Conservation (phyloP, 164 flowering plant genomes). For the Berberis thunbergii region DNA sequence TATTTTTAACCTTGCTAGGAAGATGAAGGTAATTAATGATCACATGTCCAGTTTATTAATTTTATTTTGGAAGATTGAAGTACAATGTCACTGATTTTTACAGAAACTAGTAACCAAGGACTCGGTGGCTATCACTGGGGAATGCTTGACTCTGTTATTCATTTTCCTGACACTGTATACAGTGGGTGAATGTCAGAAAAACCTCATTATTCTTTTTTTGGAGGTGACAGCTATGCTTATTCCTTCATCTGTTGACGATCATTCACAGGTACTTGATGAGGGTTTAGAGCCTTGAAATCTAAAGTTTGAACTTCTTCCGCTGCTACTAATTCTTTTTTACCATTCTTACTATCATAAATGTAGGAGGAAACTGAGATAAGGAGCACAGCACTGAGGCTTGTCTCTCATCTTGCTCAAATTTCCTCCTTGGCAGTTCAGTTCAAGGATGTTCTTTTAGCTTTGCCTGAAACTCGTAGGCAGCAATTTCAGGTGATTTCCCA, state of each 20-base stretch:
- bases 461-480: conserved; percentile 62
- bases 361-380: conserved; percentile 69
- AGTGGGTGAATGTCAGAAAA: conserved; percentile 43
- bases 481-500: conserved; percentile 64
- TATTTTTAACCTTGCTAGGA: conserved; percentile 34
- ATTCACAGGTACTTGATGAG: conserved; percentile 38
- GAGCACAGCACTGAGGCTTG: conserved; percentile 51
- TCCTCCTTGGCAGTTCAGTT: conserved; percentile 60
- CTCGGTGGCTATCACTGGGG: conserved; percentile 44
- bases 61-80: background rate
- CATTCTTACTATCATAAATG: background rate
- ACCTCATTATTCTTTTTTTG: conserved; percentile 55
- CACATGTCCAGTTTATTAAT: too few relatives aligned
- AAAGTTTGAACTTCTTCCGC: too few relatives aligned
- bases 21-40: conserved; percentile 37
- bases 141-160: conserved; percentile 65
- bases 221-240: conserved; percentile 62
- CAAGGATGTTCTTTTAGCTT: conserved; percentile 66
- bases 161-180: conserved; percentile 66
- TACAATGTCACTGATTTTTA: conserved; percentile 2
- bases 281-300: background rate
- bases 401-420: conserved; percentile 81
- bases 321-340: background rate
- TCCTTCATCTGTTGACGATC: conserved; percentile 31
- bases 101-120: conserved; percentile 62